A percentile compares a stretch with the other conserved stretches of the same genome.
These are phyloP conservation scores for Achaetomiella virescens DNA, from an alignment of 495 filamentous ascomycete species.

Conservation along the genomic window DNA sequence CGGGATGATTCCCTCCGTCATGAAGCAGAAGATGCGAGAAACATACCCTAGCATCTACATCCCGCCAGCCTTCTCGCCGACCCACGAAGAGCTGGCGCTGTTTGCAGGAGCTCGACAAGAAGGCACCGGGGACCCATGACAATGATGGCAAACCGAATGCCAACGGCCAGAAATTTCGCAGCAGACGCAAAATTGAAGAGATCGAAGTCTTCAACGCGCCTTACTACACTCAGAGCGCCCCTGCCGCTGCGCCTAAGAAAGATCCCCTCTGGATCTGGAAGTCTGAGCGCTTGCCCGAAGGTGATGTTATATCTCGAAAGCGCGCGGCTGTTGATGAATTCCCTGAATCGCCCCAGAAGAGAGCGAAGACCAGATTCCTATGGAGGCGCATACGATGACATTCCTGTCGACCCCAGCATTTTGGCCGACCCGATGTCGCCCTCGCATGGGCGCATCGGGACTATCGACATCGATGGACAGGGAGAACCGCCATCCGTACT, in stretches of 20 bases:
- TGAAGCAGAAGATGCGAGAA: constrained; percentile 40
- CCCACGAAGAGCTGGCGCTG: constrained; percentile 29
- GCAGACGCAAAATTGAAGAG: constrained; percentile 27
- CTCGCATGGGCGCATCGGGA: not conserved
- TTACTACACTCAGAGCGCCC: constrained; percentile 26
- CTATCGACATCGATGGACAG: not conserved
- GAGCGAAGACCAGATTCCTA: constrained; percentile 1
- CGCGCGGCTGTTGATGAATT: constrained; percentile 10
- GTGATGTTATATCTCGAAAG: constrained; percentile 8
- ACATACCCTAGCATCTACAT: constrained; percentile 38
- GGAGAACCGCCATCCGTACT: constrained; percentile 20
- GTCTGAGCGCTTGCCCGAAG: constrained; percentile 6
- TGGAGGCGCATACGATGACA: not conserved
- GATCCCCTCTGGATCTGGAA: constrained; percentile 20
- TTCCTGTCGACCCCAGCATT: constrained; percentile 14
- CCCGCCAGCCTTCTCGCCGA: constrained; percentile 37
- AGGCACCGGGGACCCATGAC: not conserved
- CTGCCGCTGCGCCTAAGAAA: constrained; percentile 2
- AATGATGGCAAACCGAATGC: constrained; percentile 19
- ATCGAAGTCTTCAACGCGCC: constrained; percentile 34
- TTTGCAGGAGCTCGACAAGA: constrained; percentile 24
- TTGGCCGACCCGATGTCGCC: not conserved
- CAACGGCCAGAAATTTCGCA: constrained; percentile 27
- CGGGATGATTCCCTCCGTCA: constrained; percentile 12
- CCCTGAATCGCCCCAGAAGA: constrained; percentile 15